These are phyloP conservation scores for Boechera stricta DNA, from an alignment of 345 rosid genomes.

Conservation along the genomic window DNA sequence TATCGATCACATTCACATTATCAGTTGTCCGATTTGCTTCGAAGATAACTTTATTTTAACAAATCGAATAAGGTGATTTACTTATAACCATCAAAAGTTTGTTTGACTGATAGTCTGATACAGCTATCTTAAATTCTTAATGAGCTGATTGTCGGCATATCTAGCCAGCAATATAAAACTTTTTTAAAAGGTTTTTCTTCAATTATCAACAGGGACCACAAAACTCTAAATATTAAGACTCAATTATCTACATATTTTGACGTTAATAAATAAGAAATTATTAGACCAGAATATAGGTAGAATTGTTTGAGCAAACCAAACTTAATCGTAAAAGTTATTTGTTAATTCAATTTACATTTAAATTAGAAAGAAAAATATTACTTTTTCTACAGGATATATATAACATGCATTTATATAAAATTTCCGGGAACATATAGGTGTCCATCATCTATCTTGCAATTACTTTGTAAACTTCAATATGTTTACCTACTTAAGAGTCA, in stretches of 20 bases:
- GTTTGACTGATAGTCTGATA: not conserved
- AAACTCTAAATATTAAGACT: not conserved
- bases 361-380: no score
- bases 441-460: not conserved
- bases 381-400: not conserved
- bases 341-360: no score
- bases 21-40: not conserved
- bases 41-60: not conserved
- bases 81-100: not conserved
- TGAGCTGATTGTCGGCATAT: not conserved
- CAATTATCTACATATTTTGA: not conserved
- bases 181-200: not conserved
- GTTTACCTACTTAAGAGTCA: constrained; percentile 13
- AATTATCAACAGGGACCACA: no score
- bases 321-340: no score
- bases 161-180: not conserved
- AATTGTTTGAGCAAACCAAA: no score
- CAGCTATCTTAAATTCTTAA: not conserved
- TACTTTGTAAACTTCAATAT: constrained; percentile 6
- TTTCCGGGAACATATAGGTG: not conserved
- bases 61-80: not conserved
- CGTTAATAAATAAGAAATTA: no score
- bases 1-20: not conserved
- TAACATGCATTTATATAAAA: not conserved
- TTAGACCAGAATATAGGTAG: no score